A percentile compares a stretch with the other conserved stretches of the same genome.
Conservation (phyloP, 345 rosid species). For the Bruguiera sexangula region DNA sequence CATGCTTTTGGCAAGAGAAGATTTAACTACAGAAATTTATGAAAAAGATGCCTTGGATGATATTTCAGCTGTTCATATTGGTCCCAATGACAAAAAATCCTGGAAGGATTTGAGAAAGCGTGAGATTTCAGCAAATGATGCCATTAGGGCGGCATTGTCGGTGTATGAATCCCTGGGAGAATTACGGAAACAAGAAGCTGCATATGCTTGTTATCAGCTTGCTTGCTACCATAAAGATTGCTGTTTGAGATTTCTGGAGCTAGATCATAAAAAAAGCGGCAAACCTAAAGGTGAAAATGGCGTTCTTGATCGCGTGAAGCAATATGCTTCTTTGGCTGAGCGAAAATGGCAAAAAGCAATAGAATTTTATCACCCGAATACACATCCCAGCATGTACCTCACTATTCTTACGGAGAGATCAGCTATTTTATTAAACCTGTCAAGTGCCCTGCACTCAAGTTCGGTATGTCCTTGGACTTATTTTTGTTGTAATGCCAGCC, state of each 20-base stretch:
- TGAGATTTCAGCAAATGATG: slow-evolving; percentile 82
- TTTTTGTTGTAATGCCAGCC: neutral
- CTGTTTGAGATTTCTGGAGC: slow-evolving; percentile 58
- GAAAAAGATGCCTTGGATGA: slow-evolving; percentile 44
- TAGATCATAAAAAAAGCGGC: slow-evolving; percentile 38
- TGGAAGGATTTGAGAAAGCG: slow-evolving; percentile 47
- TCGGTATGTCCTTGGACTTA: slow-evolving; percentile 39
- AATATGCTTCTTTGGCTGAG: slow-evolving; percentile 81
- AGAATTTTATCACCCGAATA: slow-evolving; percentile 68
- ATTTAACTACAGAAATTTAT: slow-evolving; percentile 50
- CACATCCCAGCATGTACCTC: slow-evolving; percentile 74
- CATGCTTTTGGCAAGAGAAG: slow-evolving; percentile 78
- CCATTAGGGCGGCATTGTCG: slow-evolving; percentile 81
- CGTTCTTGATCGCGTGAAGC: slow-evolving; percentile 62
- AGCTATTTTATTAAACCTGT: slow-evolving; percentile 52
- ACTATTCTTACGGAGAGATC: slow-evolving; percentile 72
- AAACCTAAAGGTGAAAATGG: slow-evolving; percentile 46
- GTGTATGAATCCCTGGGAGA: slow-evolving; percentile 79
- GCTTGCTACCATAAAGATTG: slow-evolving; percentile 83
- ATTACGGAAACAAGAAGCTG: slow-evolving; percentile 79
- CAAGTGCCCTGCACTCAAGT: slow-evolving; percentile 48
- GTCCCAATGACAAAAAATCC: slow-evolving; percentile 28
- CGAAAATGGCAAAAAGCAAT: slow-evolving; percentile 78
- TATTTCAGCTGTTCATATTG: slow-evolving; percentile 10
- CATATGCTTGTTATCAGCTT: slow-evolving; percentile 79